Base-by-base conservation (phyloP, 2,329 filamentous ascomycete species). In the Neoarthrinium moseri region DNA sequence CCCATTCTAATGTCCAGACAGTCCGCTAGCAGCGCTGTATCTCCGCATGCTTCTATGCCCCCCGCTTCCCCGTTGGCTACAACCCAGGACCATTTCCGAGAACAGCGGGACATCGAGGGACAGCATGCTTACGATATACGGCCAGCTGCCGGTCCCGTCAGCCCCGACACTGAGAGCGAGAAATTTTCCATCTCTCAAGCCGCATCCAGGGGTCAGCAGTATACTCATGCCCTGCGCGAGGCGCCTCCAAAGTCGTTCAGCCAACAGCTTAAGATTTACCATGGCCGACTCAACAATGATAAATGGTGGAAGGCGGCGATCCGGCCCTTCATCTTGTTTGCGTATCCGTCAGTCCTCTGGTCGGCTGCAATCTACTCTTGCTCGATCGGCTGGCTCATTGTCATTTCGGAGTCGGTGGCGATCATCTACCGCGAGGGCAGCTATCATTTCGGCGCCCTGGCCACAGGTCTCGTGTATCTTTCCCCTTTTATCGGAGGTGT, bases 301-400 rank as follows among this genome's bases (percentile, higher is more conserved):
- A 86, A 74, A 8, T 97, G 91, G 91, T 65, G 86, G 62, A 86
- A 84, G 49, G 89, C 89, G 15, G 85, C 87, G 45, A 34, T 86
- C 5, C 80, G 92, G 1, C 94, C 92, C 0, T 89, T 97, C 50
- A 82, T 96, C 37, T 77, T 97, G 1, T 95, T 86, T 56, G 81
- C 86, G 1, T 96, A 97, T 59, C 94, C 94, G 0, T 81, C 88
- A 1, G 87, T 97, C 1, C 77, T 96, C 7, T 97, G 91, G 92
- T 92, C 89, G 5, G 74, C 90, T 0, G 74, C 87, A 1, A 82
- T 96, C 4, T 97, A 97, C 63, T 75, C 91, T 0, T 85, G 94
- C 56, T 94, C 91, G 0, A 81, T 97, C 6, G 92, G 92, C 29
- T 97, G 92, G 94, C 77, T 97, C 22, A 96, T 97, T 54, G 91